A percentile compares a stretch with the other conserved stretches of the same genome.
Conservation (phyloP, 2,329 filamentous ascomycete genomes). For the Lachnellula hyalina region DNA sequence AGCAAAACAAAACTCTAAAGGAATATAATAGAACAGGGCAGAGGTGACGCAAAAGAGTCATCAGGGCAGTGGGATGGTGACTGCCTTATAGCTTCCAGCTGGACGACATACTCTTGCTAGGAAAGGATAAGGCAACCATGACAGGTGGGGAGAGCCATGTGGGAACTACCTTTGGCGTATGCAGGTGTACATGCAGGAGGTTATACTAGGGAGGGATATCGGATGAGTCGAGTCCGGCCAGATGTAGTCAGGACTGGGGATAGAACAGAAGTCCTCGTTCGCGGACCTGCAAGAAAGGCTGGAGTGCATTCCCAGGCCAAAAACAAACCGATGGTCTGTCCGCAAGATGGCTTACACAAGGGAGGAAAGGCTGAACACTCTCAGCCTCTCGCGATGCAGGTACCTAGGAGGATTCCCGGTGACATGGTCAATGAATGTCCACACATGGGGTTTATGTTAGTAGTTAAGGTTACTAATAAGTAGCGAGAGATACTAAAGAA, state of each 20-base stretch:
- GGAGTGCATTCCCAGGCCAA: constrained; percentile 12
- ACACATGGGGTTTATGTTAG: background rate
- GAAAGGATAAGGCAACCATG: constrained; percentile 27
- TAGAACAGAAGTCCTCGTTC: constrained; percentile 7
- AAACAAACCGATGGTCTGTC: constrained; percentile 23
- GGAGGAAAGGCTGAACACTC: constrained; percentile 24
- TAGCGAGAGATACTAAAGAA: constrained; percentile 10
- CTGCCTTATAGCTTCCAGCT: constrained; percentile 29
- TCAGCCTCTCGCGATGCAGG: constrained; percentile 25
- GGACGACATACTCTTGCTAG: constrained; percentile 14
- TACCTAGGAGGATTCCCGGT: constrained; percentile 8
- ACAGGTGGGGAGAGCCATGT: constrained; percentile 10
- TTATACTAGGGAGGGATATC: constrained; percentile 17
- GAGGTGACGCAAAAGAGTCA: constrained; percentile 29
- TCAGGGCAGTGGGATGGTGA: constrained; percentile 24
- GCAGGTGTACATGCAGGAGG: constrained; percentile 27
- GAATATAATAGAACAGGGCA: constrained; percentile 19
- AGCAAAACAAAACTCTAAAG: constrained; percentile 26
- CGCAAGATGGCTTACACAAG: constrained; percentile 17
- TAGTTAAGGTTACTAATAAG: constrained; percentile 5
- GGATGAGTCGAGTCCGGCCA: constrained; percentile 20
- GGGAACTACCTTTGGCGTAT: constrained; percentile 19
- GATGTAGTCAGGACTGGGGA: constrained; percentile 12
- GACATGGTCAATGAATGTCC: constrained; percentile 1
- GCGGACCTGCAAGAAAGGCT: constrained; percentile 12